Base-by-base conservation (phyloP, 805 yeast genomes). In the Sugiyamaella americana region DNA sequence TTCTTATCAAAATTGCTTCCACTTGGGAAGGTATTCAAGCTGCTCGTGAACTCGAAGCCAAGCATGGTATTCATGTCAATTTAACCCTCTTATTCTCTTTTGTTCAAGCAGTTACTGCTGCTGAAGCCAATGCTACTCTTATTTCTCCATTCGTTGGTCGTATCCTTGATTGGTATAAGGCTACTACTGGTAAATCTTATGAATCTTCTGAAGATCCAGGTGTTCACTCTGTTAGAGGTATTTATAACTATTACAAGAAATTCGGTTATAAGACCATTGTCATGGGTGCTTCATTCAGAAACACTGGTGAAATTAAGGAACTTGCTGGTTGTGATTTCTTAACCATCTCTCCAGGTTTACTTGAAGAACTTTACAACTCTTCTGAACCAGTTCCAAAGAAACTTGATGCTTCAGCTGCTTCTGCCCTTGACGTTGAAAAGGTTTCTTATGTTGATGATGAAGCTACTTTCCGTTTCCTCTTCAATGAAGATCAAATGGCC, bases 231-330 rank as follows among this genome's bases (percentile, higher is more conserved):
- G 98, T 93, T 61, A 83, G 81, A 71, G 67, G 65, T 52, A 93
- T 93, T 70, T 93, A 69, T 86, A 85, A 89, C 84, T 93, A 93
- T 82, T 93, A 93, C 85, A 93, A 93, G 83, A 91, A 91, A 75
- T 87, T 70, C 71, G 91, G 83, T 60, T 93, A 93, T 82, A 78
- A 91, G 63, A 93, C 99, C 69, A 89, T 93, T 66, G 98, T 93
- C 65, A 93, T 93, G 99, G 99, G 98, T 72, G 99, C 99, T 51
- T 91, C 98, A 51, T 91, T 93, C 88, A 91, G 99, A 82, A 93
- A 89, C 78, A 70, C 74, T 53, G 96, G 88, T 59, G 98, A 91
- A 75, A 87, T 93, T 72, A 84, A 82, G 71, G 96, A 94, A 60
- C 77, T 93, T 61, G 97, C 98, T 50, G 99, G 99, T 70, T 82